A percentile compares a stretch with the other conserved stretches of the same genome.
phyloP scores from a whole-genome alignment of 495 filamentous ascomycete genomes.

The Aspergillus panamensis region DNA sequence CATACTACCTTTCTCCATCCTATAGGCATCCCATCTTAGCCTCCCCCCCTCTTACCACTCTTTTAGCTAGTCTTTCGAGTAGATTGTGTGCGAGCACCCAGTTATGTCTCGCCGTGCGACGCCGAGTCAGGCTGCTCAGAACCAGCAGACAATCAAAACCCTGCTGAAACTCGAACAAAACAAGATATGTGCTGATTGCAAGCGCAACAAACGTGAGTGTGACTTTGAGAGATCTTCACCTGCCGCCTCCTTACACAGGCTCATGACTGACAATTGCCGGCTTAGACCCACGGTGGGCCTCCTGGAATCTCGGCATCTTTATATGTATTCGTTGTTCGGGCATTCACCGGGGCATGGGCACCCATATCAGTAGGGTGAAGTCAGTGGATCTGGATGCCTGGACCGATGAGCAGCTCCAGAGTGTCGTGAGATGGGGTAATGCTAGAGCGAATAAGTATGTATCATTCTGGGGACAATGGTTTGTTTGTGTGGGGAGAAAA shows the following conservation, averaged over 20 bases:
- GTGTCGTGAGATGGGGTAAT: conserved; percentile 92
- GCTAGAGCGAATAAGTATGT: conserved; percentile 84
- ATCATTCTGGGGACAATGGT: background rate
- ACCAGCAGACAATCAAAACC: conserved; percentile 85
- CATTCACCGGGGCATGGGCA: conserved; percentile 97
- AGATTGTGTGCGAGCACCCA: conserved; percentile 17
- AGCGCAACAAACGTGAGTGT: conserved; percentile 88
- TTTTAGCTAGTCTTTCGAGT: conserved; percentile 5
- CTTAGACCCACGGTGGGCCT: conserved; percentile 94
- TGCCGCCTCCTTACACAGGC: background rate
- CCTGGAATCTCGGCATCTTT: conserved; percentile 95
- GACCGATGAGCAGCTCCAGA: conserved; percentile 96
- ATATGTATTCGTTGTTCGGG: conserved; percentile 97
- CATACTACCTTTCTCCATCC: conserved; percentile 2
- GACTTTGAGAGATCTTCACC: background rate
- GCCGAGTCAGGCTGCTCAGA: conserved; percentile 82
- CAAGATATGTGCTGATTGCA: conserved; percentile 97
- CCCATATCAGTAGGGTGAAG: conserved; percentile 96
- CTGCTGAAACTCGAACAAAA: conserved; percentile 90
- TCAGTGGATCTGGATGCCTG: conserved; percentile 96
- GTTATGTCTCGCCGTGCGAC: conserved; percentile 81
- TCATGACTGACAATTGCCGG: conserved; percentile 17
- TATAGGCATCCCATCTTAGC: background rate
- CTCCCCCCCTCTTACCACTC: conserved; percentile 3
- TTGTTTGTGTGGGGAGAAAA: conserved; percentile 5